Base-by-base conservation (phyloP, 192 early-diverging fungal genomes). In the Mortierella antarctica region DNA sequence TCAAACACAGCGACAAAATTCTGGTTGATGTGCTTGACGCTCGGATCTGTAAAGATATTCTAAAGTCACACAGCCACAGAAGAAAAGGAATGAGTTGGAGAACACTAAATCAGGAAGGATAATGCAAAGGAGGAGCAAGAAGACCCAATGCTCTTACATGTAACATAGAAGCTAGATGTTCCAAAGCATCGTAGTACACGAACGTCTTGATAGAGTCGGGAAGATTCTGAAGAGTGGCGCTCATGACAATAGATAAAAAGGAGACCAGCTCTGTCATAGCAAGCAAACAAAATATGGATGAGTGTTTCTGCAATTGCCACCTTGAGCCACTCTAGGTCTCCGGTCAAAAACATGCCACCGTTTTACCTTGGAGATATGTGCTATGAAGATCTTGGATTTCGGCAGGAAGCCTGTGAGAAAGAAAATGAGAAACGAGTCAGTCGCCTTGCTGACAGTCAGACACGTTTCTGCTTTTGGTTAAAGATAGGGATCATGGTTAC, bases 101-200 rank as follows among this genome's bases (percentile, higher is more conserved):
- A 14, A 14, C 18, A 18, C 2, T 39, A 46, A 8, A 58, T 6
- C 15, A 44, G 5, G 2, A 13, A 1, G 17, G 2, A 59, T 47
- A 60, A 40, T 45, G 41, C 54, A 20, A 57, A 41, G 5, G 51
- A 18, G 47, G 41, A 53, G 46, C 15, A 18, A 17, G 50, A 52
- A 60, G 11, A 70, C 2, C 47, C 58, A 15, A n/a, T n/a, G 9
- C 15, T 56, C 84, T 63, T 86, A 94, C 93, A 72, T 91, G 86
- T 52, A 95, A 72, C 8, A 78, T 84, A 56, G 82, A 69, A 5
- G 90, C 84, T 4, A 96, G 75, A 74, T 96, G 92, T 41, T 91
- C 91, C 64, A 96, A 80, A 1, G 91, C 91, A 82, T 92, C 93
- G 83, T 90, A 92, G 65, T 93, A 92, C 10, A 93, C 86, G 57